Base-by-base conservation (phyloP, 306 rosid species). In the Lathyrus aphaca region DNA sequence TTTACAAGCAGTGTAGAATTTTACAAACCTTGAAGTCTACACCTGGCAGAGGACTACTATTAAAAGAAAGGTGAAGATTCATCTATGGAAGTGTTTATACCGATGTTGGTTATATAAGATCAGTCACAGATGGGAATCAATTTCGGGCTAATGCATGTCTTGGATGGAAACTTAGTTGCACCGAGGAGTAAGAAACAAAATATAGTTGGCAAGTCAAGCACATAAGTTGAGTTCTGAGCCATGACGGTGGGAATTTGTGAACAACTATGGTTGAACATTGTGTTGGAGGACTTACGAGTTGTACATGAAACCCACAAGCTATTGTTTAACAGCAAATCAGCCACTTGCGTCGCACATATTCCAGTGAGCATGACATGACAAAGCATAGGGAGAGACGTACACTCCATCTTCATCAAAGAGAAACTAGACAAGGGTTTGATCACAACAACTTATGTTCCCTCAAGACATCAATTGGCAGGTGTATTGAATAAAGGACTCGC, bases 341-440 rank as follows among this genome's bases (percentile, higher is more conserved):
- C 46, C 45, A 60, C 39, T 37, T 25, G 8, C 27, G 10, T 35
- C 37, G 10, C 29, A 35, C 45, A 35, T 35, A 60, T 16, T 37
- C 66, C 66, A 16, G 66, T 59, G 16, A 59, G n/a, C 66, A 59
- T 59, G 45, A 59, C 64, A 57, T 29, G 61, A 57, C 21, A 57
- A 57, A 57, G 42, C 42, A 27, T 27, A 30, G 21, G 39, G 64
- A 30, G 10, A 59, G 44, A 59, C 45, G 9, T 2, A 9, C 7
- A 37, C 48, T 60, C 37, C 45, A 59, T 4, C 29, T 60, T 60
- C 46, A 60, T 4, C 29, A 60, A 32, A 35, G 65, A 35, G 45
- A 59, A 59, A 37, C 27, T 60, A 60, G 45, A 9, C 45, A 60
- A 60, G 13, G 45, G 27, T 35, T 35, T 58, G 64, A 55, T 55